A percentile compares a stretch with the other conserved stretches of the same genome.
These are phyloP conservation scores for Colletotrichum ledebouriae DNA, from an alignment of 2,329 filamentous ascomycete species.

Conservation along the genomic window DNA sequence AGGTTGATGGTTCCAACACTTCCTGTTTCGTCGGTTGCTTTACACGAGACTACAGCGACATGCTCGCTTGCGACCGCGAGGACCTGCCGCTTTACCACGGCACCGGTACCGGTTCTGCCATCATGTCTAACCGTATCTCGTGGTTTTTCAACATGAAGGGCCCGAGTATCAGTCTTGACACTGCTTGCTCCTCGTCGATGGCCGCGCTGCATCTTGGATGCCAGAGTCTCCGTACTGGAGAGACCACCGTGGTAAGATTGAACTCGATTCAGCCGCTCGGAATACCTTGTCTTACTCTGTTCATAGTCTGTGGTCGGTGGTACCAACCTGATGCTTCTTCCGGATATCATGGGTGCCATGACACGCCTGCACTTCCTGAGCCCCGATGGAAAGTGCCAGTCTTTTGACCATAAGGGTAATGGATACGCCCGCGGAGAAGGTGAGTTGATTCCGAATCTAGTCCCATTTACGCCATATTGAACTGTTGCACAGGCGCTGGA, in stretches of 20 bases:
- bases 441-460: background rate
- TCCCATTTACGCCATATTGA: too few species aligned
- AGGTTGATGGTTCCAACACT: constrained; percentile 47
- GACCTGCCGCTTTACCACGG: constrained; percentile 46
- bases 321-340: background rate
- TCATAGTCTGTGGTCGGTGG: background rate
- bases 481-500: too few species aligned
- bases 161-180: background rate
- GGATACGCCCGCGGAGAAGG: constrained; percentile 8
- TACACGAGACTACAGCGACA: constrained; percentile 47
- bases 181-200: background rate
- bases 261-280: too few species aligned
- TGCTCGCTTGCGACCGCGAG: constrained; percentile 44
- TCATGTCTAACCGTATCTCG: constrained; percentile 1
- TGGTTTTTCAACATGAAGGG: constrained; percentile 2
- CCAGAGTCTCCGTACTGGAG: background rate
- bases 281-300: too few species aligned
- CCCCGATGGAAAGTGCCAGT: constrained; percentile 6
- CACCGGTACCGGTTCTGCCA: constrained; percentile 47
- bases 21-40: constrained; percentile 52
- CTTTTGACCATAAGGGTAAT: constrained; percentile 1
- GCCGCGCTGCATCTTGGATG: background rate
- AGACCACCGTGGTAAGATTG: background rate
- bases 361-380: constrained; percentile 1
- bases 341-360: background rate